These are phyloP conservation scores for Pseudogymnoascus sp. DNA, from an alignment of 2,329 filamentous ascomycete genomes.

Conservation along the genomic window DNA sequence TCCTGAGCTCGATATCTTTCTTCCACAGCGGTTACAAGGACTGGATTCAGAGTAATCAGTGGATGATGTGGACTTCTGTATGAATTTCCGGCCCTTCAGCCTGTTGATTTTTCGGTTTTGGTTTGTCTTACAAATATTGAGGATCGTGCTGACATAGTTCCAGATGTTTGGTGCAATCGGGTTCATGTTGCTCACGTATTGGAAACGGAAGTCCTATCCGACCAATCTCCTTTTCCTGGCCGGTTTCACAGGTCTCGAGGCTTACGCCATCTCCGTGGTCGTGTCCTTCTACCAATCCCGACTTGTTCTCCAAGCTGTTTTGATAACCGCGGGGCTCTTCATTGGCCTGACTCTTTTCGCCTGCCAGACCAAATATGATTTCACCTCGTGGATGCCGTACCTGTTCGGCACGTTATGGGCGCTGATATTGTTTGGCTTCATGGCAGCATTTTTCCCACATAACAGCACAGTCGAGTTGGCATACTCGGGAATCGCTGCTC, in stretches of 20 bases:
- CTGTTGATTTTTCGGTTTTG: neutral
- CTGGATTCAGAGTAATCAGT: conserved; percentile 81
- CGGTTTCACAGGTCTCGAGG: conserved; percentile 84
- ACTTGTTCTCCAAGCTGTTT: conserved; percentile 81
- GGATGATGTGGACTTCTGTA: conserved; percentile 77
- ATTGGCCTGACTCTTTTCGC: conserved; percentile 77
- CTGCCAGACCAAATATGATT: conserved; percentile 97
- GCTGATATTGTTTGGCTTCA: conserved; percentile 85
- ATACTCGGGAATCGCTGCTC: conserved; percentile 71
- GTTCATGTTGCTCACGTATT: conserved; percentile 82
- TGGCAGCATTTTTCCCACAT: conserved; percentile 80
- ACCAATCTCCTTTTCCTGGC: conserved; percentile 88
- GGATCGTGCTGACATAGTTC: conserved; percentile 16
- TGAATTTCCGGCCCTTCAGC: conserved; percentile 22
- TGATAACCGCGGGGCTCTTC: conserved; percentile 80
- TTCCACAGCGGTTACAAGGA: conserved; percentile 66
- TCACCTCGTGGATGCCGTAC: conserved; percentile 94
- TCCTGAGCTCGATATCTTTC: conserved; percentile 77
- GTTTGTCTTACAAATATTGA: neutral
- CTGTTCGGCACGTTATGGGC: conserved; percentile 87
- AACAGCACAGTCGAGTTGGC: conserved; percentile 74
- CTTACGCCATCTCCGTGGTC: conserved; percentile 86
- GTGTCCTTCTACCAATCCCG: conserved; percentile 79
- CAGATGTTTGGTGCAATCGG: conserved; percentile 70
- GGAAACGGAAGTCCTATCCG: conserved; percentile 93